Conservation (phyloP, 768 basidiomycete genomes). For the Rhodotorula graminis region DNA sequence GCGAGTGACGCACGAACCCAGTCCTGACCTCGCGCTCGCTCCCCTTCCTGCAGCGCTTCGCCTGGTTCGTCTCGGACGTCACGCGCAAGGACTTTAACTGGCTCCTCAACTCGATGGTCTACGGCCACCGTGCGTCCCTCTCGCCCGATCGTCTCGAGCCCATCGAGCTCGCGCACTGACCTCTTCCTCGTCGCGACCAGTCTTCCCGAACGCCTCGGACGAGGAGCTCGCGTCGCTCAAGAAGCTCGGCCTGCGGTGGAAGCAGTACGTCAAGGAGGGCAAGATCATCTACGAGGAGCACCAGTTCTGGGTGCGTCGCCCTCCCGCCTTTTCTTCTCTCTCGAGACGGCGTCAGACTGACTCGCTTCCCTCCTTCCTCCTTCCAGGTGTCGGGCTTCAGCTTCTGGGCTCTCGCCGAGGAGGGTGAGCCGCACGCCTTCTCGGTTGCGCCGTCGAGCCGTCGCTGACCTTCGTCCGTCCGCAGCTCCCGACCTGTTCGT, state of each 20-base stretch:
- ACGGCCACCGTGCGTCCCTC: slow-evolving; percentile 56
- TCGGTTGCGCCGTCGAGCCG: too few relatives aligned
- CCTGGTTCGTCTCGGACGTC: slow-evolving; percentile 88
- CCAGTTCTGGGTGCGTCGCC: slow-evolving; percentile 63
- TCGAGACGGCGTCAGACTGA: slow-evolving; percentile 17
- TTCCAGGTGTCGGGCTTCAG: slow-evolving; percentile 73
- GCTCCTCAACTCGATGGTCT: slow-evolving; percentile 75
- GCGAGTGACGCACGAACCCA: neutral
- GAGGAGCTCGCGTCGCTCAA: slow-evolving; percentile 74
- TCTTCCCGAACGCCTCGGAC: slow-evolving; percentile 79
- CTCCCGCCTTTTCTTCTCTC: too few relatives aligned
- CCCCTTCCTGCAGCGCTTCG: slow-evolving; percentile 60
- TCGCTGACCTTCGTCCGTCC: neutral
- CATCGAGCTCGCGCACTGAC: neutral
- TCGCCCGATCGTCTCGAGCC: neutral
- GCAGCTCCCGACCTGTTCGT: slow-evolving; percentile 59
- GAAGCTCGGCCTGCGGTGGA: slow-evolving; percentile 79
- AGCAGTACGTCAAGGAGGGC: slow-evolving; percentile 87
- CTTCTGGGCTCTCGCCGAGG: slow-evolving; percentile 59
- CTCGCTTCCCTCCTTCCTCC: slow-evolving; percentile 46
- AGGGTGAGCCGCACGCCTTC: slow-evolving; percentile 51
- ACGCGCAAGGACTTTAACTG: slow-evolving; percentile 93
- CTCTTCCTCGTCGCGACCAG: neutral
- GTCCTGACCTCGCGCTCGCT: neutral
- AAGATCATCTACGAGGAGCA: slow-evolving; percentile 93